Conservation (phyloP, 441 rosid species). For the Sinapis alba region DNA sequence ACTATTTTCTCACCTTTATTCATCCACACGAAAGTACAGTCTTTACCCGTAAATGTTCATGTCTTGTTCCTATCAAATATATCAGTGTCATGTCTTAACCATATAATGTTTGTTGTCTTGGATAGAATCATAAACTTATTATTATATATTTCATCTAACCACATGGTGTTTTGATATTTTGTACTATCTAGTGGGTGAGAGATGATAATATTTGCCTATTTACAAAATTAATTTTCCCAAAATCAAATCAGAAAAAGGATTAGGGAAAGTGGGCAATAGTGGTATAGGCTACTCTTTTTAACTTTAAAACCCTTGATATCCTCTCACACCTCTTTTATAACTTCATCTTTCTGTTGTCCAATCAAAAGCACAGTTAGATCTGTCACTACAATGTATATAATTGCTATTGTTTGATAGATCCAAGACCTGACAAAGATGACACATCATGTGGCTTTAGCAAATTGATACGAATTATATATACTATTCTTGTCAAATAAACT, state of each 20-base stretch:
- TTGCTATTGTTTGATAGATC: slow-evolving; percentile 18
- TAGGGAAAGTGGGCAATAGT: background rate
- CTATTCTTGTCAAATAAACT: background rate
- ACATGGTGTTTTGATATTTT: background rate
- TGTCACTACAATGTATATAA: slow-evolving; percentile 9
- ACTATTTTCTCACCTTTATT: background rate
- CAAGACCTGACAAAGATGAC: slow-evolving; percentile 10
- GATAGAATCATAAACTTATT: slow-evolving; percentile 13
- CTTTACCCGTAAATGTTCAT: slow-evolving; percentile 25
- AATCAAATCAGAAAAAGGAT: background rate
- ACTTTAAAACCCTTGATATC: slow-evolving; percentile 1
- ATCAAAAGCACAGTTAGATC: slow-evolving; percentile 41
- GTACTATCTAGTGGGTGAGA: background rate
- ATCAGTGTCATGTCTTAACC: slow-evolving; percentile 33
- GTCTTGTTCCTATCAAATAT: slow-evolving; percentile 38
- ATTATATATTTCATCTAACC: background rate
- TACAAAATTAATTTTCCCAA: background rate
- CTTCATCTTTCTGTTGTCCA: background rate
- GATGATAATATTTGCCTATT: background rate
- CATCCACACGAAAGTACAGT: slow-evolving; percentile 19
- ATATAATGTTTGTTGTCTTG: slow-evolving; percentile 14
- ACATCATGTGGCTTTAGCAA: slow-evolving; percentile 18
- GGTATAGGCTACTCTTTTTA: background rate
- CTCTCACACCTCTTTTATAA: background rate
- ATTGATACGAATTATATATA: slow-evolving; percentile 1